Conservation (phyloP, 2,329 filamentous ascomycete species). For the Apiospora marii region DNA sequence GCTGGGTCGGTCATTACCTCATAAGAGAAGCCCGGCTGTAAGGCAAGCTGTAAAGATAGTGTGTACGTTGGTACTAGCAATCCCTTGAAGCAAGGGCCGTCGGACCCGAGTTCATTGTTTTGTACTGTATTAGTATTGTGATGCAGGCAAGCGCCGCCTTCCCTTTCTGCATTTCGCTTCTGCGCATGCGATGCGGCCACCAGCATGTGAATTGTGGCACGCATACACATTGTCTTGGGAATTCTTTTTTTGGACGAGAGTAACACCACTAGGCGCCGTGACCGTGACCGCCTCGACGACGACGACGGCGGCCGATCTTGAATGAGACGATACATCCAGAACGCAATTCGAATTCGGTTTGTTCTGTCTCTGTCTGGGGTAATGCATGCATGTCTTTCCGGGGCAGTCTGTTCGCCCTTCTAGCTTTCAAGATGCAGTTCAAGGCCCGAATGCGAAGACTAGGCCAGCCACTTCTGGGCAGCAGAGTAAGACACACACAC, state of each 20-base stretch:
- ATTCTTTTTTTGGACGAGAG: neutral
- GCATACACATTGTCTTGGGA: neutral
- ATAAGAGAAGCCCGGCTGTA: neutral
- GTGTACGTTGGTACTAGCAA: neutral
- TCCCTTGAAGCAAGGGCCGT: neutral
- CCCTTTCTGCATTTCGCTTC: neutral
- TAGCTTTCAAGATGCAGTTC: neutral
- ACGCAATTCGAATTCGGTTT: neutral
- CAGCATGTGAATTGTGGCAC: neutral
- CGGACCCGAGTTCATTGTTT: neutral
- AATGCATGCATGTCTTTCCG: neutral
- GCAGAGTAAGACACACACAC: neutral
- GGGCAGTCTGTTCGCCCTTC: neutral
- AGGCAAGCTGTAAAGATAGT: neutral
- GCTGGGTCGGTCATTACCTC: neutral
- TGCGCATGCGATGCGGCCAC: neutral
- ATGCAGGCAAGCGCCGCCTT: constrained; percentile 3
- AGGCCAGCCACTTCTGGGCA: constrained; percentile 12
- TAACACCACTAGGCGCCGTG: neutral
- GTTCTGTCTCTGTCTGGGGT: neutral
- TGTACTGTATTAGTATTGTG: neutral
- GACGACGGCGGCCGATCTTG: neutral
- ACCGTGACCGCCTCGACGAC: neutral
- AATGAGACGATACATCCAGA: neutral
- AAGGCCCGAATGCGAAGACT: neutral